Evolutionary conservation across 2,329 filamentous ascomycete genomes (phyloP).

Genomic region (Sporothrix globosa): DNA sequence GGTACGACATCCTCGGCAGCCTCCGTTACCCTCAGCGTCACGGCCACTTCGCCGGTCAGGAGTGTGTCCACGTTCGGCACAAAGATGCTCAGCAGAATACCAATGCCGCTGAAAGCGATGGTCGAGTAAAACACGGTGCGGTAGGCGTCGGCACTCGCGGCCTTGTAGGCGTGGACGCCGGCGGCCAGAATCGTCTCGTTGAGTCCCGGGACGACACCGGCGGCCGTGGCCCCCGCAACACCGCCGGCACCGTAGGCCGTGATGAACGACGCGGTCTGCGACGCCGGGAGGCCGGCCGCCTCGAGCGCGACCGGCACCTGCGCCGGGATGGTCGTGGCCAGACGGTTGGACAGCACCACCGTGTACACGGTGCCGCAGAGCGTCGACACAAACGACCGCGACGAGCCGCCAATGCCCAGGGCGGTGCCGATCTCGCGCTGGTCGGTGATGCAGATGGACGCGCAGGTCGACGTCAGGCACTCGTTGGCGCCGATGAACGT

Average conservation of each 20-base stretch:
- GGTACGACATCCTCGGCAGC: not conserved
- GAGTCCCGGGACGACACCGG: conserved; percentile 41
- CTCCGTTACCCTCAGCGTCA: conserved; percentile 38
- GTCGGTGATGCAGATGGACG: conserved; percentile 43
- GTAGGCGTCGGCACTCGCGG: conserved; percentile 44
- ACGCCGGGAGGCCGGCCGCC: conserved; percentile 45
- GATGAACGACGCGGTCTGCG: conserved; percentile 45
- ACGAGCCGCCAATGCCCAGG: conserved; percentile 44
- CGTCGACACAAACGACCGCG: conserved; percentile 44
- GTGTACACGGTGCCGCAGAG: conserved; percentile 45
- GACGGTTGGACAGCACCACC: conserved; percentile 43
- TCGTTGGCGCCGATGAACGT: conserved; percentile 46
- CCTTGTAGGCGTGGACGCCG: conserved; percentile 42
- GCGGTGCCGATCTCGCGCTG: conserved; percentile 45
- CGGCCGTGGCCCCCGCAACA: conserved; percentile 29
- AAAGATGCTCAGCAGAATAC: conserved; percentile 42
- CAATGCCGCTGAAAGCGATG: conserved; percentile 44
- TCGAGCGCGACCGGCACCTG: conserved; percentile 43
- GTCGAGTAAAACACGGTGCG: conserved; percentile 44
- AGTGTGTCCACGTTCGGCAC: conserved; percentile 44
- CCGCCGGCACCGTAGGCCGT: conserved; percentile 40
- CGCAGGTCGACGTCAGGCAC: conserved; percentile 43
- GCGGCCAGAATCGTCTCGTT: conserved; percentile 41
- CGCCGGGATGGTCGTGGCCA: conserved; percentile 40
- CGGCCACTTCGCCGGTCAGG: conserved; percentile 43